phyloP scores from a whole-genome alignment of 2,329 filamentous ascomycete genomes.

The Diaporthe australafricana region DNA sequence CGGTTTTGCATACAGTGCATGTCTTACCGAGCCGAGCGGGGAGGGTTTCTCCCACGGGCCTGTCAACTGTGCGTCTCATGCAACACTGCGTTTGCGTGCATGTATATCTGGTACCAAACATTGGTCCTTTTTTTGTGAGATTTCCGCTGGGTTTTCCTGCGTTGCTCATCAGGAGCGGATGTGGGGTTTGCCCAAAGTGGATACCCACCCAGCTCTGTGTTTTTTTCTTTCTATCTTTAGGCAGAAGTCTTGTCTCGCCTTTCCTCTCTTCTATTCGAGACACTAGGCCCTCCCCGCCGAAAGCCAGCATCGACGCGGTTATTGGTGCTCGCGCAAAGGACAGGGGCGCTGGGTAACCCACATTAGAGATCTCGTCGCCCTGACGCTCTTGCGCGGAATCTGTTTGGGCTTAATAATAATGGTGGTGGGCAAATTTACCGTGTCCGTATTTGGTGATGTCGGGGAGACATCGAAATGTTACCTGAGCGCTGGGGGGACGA shows the following conservation, averaged over 20 bases:
- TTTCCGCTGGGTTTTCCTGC: not conserved
- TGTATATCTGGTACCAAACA: not conserved
- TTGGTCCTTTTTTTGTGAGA: not conserved
- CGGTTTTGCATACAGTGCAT: constrained; percentile 1
- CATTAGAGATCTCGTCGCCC: not conserved
- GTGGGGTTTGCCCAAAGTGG: constrained; percentile 7
- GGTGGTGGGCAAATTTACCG: constrained; percentile 10
- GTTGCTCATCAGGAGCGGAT: constrained; percentile 14
- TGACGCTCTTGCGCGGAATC: not conserved
- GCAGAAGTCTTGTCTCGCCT: constrained; percentile 15
- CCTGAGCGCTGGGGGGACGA: not conserved
- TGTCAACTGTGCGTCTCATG: constrained; percentile 17
- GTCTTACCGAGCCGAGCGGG: constrained; percentile 19
- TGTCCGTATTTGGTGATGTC: not conserved
- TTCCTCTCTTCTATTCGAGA: constrained; percentile 19
- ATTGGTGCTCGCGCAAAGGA: not conserved
- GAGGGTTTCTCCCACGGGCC: not conserved
- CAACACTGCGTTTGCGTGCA: not conserved
- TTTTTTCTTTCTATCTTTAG: constrained; percentile 28
- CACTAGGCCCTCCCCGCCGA: constrained; percentile 10
- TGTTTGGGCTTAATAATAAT: not conserved
- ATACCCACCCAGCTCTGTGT: constrained; percentile 3
- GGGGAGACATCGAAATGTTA: constrained; percentile 1
- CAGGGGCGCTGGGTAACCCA: constrained; percentile 1
- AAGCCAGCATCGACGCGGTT: not conserved